Evolutionary conservation across 2,329 filamentous ascomycete genomes (phyloP), one percentile per base, ranked within the genome.

Genomic region (Amauroascus niger): DNA sequence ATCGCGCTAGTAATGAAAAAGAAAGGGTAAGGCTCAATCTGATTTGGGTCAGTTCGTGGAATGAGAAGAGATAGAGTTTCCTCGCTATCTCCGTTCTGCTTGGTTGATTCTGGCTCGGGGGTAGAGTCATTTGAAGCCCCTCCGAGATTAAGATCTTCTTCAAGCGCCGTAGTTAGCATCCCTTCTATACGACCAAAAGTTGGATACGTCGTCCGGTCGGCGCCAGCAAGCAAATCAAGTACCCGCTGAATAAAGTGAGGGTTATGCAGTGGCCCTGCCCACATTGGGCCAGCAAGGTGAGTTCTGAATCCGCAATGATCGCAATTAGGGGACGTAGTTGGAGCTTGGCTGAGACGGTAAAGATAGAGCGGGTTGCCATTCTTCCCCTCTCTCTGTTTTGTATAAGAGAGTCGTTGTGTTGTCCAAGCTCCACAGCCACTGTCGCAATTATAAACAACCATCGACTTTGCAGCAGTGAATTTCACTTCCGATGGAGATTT

Each of bases 271-370:
- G 86, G 86, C 0, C 93, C 93, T 32, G 81, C 90, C 73, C 90
- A 98, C 91, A 98, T 97, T 0, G 93, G 93, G 1, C 93, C 93
- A 3, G 83, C 86, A 13, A 97, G 69, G 68, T 97, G 93, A 71
- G 85, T 94, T 66, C 86, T 91, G 64, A 79, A 82, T 7, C 85
- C 87, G 66, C 93, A 98, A 67, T 97, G 88, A 56, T 82, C 78
- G 68, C 93, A 98, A 37, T 76, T 71, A 14, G 78, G 76, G 54
- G 82, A 78, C 3, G 80, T 74, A 0, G 80, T 78, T 1, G 90
- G 88, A 0, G 78, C 90, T 63, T 85, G 77, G 0, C 85, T 79
- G 58, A 90, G 82, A 0, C 78, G 76, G 65, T 94, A 84, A 66
- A 96, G 95, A 72, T 86, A 91, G 62, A 83, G 87, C 1, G 77